Conservation (phyloP, 768 basidiomycete species). For the Suillus tomentosus region DNA sequence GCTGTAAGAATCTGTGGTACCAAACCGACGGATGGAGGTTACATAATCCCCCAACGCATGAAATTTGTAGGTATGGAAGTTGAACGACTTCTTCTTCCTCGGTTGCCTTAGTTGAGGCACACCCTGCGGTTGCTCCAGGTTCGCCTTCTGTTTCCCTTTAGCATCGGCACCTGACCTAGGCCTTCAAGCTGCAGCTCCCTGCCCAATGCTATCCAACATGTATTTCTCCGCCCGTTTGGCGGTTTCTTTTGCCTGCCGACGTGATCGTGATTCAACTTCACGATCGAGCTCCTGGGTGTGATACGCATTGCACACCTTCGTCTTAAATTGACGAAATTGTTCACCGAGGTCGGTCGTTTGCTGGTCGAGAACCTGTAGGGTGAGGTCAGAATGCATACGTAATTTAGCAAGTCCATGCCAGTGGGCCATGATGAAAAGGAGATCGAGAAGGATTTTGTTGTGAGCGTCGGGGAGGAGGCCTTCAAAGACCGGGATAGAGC, state of each 20-base stretch:
- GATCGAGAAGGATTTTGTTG: too few relatives aligned
- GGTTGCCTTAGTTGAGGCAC: slow-evolving; percentile 35
- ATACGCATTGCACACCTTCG: too few relatives aligned
- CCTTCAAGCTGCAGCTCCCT: too few relatives aligned
- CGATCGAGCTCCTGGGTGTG: too few relatives aligned
- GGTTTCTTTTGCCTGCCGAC: too few relatives aligned
- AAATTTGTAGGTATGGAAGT: slow-evolving; percentile 24
- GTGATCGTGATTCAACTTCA: too few relatives aligned
- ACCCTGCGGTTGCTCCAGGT: background rate
- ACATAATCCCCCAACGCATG: slow-evolving; percentile 37
- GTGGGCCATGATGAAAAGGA: slow-evolving; percentile 27
- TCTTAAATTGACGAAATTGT: too few relatives aligned
- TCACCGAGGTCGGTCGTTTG: too few relatives aligned
- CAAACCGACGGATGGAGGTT: slow-evolving; percentile 23
- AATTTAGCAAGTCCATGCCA: slow-evolving; percentile 43
- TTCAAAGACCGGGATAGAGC: too few relatives aligned
- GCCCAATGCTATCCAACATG: too few relatives aligned
- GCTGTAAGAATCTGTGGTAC: slow-evolving; percentile 10
- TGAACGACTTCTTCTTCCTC: slow-evolving; percentile 33
- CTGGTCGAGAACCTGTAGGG: background rate
- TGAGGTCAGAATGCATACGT: slow-evolving; percentile 31
- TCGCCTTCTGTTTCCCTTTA: background rate
- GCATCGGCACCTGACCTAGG: background rate
- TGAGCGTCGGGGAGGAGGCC: too few relatives aligned
- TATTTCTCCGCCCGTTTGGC: too few relatives aligned